phyloP scores from a whole-genome alignment of 352 stramenopile species.

The Pythium aristosporum region DNA sequence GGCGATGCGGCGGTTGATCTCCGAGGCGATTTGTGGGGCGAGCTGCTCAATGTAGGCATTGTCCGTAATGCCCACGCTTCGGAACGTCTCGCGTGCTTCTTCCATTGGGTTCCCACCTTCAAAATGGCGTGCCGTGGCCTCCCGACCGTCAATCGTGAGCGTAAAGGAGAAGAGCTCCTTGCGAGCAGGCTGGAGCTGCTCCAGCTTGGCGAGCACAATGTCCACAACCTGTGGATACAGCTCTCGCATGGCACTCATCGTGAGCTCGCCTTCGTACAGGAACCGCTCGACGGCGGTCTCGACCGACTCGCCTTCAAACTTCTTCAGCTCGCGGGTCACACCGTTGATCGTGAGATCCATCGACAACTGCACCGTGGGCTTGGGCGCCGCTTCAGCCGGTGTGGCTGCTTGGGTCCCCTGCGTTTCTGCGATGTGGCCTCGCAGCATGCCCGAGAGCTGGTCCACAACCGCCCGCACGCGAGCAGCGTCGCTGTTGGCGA shows the following conservation, averaged over 20 bases:
- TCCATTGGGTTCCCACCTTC: constrained; percentile 54
- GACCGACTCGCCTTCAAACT: constrained; percentile 57
- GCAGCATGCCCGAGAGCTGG: constrained; percentile 64
- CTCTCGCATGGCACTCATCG: constrained; percentile 60
- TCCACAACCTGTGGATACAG: constrained; percentile 59
- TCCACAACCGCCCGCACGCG: constrained; percentile 57
- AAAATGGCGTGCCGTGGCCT: constrained; percentile 65
- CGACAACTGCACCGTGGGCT: constrained; percentile 50
- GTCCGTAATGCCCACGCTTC: constrained; percentile 42
- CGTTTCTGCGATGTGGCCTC: constrained; percentile 59
- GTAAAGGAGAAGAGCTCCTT: constrained; percentile 61
- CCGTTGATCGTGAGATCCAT: constrained; percentile 61
- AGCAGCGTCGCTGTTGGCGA: constrained; percentile 44
- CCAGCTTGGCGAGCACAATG: constrained; percentile 59
- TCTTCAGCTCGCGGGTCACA: constrained; percentile 46
- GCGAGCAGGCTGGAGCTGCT: constrained; percentile 47
- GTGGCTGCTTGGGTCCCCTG: constrained; percentile 19
- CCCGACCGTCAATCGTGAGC: constrained; percentile 49
- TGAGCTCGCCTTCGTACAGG: constrained; percentile 55
- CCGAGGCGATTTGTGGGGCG: constrained; percentile 55
- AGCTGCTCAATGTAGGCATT: constrained; percentile 52
- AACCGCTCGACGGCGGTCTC: constrained; percentile 68
- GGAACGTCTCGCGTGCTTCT: constrained; percentile 55
- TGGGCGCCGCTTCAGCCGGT: constrained; percentile 1
- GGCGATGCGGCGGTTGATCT: constrained; percentile 55